These are phyloP conservation scores for Polychaeton citri DNA, from an alignment of 2,329 filamentous ascomycete species.

Conservation along the genomic window DNA sequence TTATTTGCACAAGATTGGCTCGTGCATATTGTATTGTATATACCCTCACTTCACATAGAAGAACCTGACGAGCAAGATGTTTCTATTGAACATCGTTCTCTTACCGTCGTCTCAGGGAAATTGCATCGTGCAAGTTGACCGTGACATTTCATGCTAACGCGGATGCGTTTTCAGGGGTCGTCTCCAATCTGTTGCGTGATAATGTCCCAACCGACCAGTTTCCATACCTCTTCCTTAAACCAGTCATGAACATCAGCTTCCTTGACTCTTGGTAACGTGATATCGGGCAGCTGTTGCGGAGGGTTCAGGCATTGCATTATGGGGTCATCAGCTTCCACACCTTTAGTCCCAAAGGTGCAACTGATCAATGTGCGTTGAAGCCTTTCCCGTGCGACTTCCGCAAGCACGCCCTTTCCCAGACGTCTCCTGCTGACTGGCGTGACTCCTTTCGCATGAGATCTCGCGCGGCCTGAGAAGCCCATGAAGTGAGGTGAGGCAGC, in stretches of 20 bases:
- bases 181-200: too few species aligned
- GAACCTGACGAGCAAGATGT: too few species aligned
- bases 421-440: slow-evolving; percentile 13
- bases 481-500: slow-evolving; percentile 25
- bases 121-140: too few species aligned
- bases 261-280: slow-evolving; percentile 22
- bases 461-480: not conserved
- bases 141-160: too few species aligned
- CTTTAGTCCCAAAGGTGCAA: slow-evolving; percentile 27
- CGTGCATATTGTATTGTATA: too few species aligned
- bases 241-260: slow-evolving; percentile 34
- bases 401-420: slow-evolving; percentile 20
- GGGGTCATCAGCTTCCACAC: slow-evolving; percentile 18
- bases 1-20: too few species aligned
- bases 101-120: too few species aligned
- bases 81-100: too few species aligned
- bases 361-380: slow-evolving; percentile 32
- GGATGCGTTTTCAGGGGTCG: too few species aligned
- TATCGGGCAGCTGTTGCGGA: slow-evolving; percentile 17
- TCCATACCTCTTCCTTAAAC: slow-evolving; percentile 45
- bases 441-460: slow-evolving; percentile 10
- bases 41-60: too few species aligned
- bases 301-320: slow-evolving; percentile 29
- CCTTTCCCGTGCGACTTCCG: slow-evolving; percentile 26
- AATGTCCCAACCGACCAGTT: slow-evolving; percentile 42